These are phyloP conservation scores for Lasiosphaeris hirsuta DNA, from an alignment of 495 filamentous ascomycete species.

Conservation along the genomic window DNA sequence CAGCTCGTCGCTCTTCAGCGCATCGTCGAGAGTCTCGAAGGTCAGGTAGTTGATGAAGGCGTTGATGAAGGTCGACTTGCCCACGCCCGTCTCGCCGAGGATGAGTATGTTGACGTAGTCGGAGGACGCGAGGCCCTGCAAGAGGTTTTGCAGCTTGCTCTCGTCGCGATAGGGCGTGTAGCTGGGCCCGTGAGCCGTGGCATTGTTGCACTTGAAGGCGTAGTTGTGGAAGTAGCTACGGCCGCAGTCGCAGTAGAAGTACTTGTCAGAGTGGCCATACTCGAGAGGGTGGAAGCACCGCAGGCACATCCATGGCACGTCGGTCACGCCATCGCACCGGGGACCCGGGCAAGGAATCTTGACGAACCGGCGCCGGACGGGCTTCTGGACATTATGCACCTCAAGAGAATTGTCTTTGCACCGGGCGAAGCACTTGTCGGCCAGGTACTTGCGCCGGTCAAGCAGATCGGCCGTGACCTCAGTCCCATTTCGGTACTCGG, in stretches of 20 bases:
- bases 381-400: slow-evolving; percentile 10
- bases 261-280: slow-evolving; percentile 32
- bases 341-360: slow-evolving; percentile 33
- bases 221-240: slow-evolving; percentile 15
- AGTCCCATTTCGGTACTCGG: slow-evolving; percentile 14
- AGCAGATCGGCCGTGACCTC: slow-evolving; percentile 18
- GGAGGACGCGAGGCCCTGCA: slow-evolving; percentile 20
- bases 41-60: slow-evolving; percentile 44
- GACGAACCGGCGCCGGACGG: slow-evolving; percentile 24
- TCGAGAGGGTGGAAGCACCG: slow-evolving; percentile 27
- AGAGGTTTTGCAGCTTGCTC: background rate
- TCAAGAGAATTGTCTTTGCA: slow-evolving; percentile 13
- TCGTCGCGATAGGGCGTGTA: slow-evolving; percentile 6
- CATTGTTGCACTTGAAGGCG: slow-evolving; percentile 34
- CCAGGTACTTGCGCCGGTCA: slow-evolving; percentile 16
- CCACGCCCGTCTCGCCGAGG: no score
- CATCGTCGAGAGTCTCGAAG: slow-evolving; percentile 35
- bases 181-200: background rate
- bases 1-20: slow-evolving; percentile 18
- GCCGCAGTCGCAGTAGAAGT: slow-evolving; percentile 42
- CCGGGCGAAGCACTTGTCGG: slow-evolving; percentile 22
- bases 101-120: slow-evolving; percentile 43
- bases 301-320: slow-evolving; percentile 38
- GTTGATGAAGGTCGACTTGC: slow-evolving; percentile 48
- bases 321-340: slow-evolving; percentile 22